A percentile compares a stretch with the other conserved stretches of the same genome.
phyloP scores from a whole-genome alignment of 2,329 filamentous ascomycete genomes.

The Ceratocystis eucalypticola region DNA sequence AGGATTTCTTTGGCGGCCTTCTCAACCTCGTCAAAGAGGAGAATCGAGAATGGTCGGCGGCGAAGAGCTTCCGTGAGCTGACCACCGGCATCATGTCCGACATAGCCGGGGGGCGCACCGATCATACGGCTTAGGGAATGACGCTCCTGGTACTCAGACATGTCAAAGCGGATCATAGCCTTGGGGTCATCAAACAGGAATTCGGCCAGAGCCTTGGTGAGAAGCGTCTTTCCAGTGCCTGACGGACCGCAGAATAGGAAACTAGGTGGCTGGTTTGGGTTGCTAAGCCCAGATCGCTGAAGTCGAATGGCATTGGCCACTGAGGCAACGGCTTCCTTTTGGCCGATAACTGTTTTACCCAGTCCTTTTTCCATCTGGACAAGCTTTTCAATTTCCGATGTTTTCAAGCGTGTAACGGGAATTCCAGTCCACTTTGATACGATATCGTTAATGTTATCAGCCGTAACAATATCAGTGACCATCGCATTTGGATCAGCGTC shows the following conservation, averaged over 20 bases:
- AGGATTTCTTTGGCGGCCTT: constrained; percentile 97
- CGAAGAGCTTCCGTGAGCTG: constrained; percentile 91
- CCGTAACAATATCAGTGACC: constrained; percentile 84
- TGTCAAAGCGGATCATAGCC: constrained; percentile 97
- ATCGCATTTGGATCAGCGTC: constrained; percentile 51
- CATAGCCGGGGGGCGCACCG: constrained; percentile 89
- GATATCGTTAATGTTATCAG: constrained; percentile 98
- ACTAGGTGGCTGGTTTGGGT: constrained; percentile 91
- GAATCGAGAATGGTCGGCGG: constrained; percentile 89
- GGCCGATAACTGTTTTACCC: constrained; percentile 73
- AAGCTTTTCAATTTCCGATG: constrained; percentile 96
- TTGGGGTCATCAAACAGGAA: constrained; percentile 97
- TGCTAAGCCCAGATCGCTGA: constrained; percentile 83
- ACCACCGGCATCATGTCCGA: constrained; percentile 89
- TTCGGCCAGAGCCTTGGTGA: constrained; percentile 93
- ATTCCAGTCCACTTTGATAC: constrained; percentile 97
- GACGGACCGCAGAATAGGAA: constrained; percentile 99
- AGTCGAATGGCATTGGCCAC: constrained; percentile 94
- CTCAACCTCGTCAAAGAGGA: constrained; percentile 95
- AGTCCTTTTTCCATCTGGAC: constrained; percentile 89
- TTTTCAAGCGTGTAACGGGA: constrained; percentile 83
- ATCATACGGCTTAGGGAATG: constrained; percentile 96
- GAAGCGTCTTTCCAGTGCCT: constrained; percentile 91
- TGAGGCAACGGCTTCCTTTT: constrained; percentile 81
- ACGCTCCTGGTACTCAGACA: constrained; percentile 98